Percentiles rank a stretch among this genome's conserved stretches.
Conservation (phyloP, 2,329 filamentous ascomycete genomes). For the Pseudocercospora ulei region DNA sequence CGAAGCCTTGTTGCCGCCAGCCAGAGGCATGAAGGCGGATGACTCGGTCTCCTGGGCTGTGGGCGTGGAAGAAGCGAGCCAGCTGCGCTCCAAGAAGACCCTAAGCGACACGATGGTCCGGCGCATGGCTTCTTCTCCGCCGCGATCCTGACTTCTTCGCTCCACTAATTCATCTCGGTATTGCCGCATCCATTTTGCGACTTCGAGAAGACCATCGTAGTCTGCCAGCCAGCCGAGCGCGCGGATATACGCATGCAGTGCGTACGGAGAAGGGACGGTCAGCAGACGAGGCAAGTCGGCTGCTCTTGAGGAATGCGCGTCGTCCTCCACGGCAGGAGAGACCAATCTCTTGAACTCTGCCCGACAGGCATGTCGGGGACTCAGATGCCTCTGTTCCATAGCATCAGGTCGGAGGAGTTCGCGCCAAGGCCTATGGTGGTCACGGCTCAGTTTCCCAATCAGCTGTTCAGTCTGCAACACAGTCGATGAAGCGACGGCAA, state of each 20-base stretch:
- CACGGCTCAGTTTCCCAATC: neutral
- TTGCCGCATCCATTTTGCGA: conserved; percentile 51
- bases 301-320: neutral
- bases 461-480: conserved; percentile 10
- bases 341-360: neutral
- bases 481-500: conserved; percentile 27
- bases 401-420: neutral
- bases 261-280: conserved; percentile 40
- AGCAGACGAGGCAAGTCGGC: conserved; percentile 32
- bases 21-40: neutral
- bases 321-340: neutral
- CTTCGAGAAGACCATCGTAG: conserved; percentile 47
- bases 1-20: neutral
- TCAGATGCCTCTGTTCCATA: neutral
- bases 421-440: neutral
- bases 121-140: conserved; percentile 32
- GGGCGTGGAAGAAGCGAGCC: conserved; percentile 12
- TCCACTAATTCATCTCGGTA: conserved; percentile 38
- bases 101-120: conserved; percentile 36
- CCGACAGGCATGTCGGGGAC: neutral
- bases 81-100: conserved; percentile 37
- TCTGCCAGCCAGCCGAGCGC: conserved; percentile 54
- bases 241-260: conserved; percentile 53
- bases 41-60: neutral
- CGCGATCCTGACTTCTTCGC: conserved; percentile 27